Percentiles rank a stretch among this genome's conserved stretches.
These are phyloP conservation scores for Murraya koenigii DNA, from an alignment of 345 rosid genomes.

Conservation along the genomic window DNA sequence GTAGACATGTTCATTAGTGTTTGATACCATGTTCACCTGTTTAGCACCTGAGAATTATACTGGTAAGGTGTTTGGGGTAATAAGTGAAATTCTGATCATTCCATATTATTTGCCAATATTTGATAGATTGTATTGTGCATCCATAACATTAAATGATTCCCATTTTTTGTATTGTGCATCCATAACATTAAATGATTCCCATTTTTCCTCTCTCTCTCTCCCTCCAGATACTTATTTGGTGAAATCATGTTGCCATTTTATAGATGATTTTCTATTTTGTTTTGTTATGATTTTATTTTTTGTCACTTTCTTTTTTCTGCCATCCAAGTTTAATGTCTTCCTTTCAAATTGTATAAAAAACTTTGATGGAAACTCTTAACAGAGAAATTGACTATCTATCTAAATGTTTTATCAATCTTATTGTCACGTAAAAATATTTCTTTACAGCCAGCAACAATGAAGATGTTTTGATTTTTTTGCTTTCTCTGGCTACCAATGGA, in stretches of 20 bases:
- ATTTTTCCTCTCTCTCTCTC: background rate
- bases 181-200: background rate
- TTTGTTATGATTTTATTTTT: background rate
- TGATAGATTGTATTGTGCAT: background rate
- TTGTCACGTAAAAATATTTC: background rate
- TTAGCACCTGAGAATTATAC: background rate
- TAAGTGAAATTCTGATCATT: background rate
- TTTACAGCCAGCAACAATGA: background rate
- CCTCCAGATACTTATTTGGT: background rate
- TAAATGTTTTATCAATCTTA: background rate
- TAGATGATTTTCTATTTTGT: background rate
- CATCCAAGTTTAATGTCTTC: background rate
- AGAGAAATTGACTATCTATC: background rate
- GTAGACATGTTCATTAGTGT: constrained; percentile 14
- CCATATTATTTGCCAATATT: background rate
- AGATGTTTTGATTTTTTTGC: background rate
- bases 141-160: background rate
- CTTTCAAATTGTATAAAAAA: background rate
- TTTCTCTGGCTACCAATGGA: background rate
- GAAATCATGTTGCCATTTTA: background rate
- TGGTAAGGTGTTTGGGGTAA: background rate
- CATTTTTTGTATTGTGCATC: background rate
- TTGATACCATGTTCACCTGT: background rate
- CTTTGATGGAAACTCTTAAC: background rate
- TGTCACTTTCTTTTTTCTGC: background rate